phyloP scores from a whole-genome alignment of 306 rosid genomes.

The Cicer judaicum region DNA sequence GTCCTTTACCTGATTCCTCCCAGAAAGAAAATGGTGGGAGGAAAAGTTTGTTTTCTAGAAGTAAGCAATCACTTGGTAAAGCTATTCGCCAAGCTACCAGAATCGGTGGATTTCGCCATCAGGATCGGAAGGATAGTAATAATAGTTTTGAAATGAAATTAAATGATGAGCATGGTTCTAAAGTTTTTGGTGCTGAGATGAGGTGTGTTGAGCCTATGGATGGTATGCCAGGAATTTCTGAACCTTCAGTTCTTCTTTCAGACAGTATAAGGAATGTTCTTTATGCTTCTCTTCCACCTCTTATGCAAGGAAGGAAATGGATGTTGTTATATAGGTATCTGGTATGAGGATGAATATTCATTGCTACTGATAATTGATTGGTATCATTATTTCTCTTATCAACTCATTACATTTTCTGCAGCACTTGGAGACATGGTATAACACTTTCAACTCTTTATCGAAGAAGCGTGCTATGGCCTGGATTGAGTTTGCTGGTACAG shows the following conservation, averaged over 20 bases:
- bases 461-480: constrained; percentile 88
- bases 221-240: constrained; percentile 68
- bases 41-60: constrained; percentile 71
- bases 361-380: background rate
- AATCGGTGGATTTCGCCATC: constrained; percentile 62
- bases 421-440: constrained; percentile 94
- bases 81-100: constrained; percentile 63
- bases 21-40: constrained; percentile 63
- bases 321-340: constrained; percentile 76
- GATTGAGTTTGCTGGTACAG: constrained; percentile 83
- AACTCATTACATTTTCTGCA: constrained; percentile 45
- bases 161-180: constrained; percentile 52
- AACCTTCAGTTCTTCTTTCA: constrained; percentile 76
- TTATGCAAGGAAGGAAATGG: constrained; percentile 95
- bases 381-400: background rate
- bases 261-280: constrained; percentile 61
- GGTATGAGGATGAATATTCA: constrained; percentile 30
- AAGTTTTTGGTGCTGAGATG: constrained; percentile 55
- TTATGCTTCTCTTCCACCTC: constrained; percentile 79
- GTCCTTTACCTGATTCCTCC: constrained; percentile 45
- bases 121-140: constrained; percentile 52
- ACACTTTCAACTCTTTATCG: constrained; percentile 81
- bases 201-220: constrained; percentile 25
- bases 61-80: constrained; percentile 74
- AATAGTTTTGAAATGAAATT: constrained; percentile 42